Conservation (phyloP, 2,329 filamentous ascomycete species). For the Truncatella angustata region DNA sequence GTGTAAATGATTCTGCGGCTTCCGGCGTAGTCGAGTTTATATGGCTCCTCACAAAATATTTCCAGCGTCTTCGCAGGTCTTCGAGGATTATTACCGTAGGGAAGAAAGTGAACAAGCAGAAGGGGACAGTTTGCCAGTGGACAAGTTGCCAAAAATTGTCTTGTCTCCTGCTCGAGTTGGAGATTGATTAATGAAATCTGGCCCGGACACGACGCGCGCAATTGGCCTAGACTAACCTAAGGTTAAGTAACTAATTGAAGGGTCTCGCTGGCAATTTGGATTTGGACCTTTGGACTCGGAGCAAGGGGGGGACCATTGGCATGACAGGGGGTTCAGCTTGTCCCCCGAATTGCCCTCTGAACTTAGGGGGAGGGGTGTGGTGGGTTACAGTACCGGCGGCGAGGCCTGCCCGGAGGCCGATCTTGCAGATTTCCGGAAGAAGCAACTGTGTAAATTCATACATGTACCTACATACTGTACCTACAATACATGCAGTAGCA, state of each 20-base stretch:
- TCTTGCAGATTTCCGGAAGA: not conserved
- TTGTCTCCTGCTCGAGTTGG: not conserved
- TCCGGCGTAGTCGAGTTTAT: too few species aligned
- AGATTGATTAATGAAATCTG: constrained; percentile 8
- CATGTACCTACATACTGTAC: too few species aligned
- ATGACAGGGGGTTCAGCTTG: not conserved
- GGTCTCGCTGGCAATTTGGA: not conserved
- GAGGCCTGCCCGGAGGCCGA: not conserved
- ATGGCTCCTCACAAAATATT: too few species aligned
- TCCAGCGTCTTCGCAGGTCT: not conserved
- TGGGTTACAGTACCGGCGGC: not conserved
- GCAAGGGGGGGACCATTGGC: not conserved
- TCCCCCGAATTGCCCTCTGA: too few species aligned
- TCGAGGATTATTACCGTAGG: too few species aligned
- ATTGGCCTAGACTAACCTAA: not conserved
- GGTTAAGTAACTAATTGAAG: too few species aligned
- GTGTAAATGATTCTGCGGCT: too few species aligned
- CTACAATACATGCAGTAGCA: too few species aligned
- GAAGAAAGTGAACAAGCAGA: not conserved
- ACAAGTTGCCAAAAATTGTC: not conserved
- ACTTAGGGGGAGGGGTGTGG: not conserved
- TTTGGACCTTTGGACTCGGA: too few species aligned
- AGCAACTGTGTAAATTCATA: not conserved
- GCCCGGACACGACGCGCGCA: not conserved
- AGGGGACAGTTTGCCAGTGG: not conserved